Base-by-base conservation (phyloP, 495 filamentous ascomycete genomes). In the Tuber umbilicatum region DNA sequence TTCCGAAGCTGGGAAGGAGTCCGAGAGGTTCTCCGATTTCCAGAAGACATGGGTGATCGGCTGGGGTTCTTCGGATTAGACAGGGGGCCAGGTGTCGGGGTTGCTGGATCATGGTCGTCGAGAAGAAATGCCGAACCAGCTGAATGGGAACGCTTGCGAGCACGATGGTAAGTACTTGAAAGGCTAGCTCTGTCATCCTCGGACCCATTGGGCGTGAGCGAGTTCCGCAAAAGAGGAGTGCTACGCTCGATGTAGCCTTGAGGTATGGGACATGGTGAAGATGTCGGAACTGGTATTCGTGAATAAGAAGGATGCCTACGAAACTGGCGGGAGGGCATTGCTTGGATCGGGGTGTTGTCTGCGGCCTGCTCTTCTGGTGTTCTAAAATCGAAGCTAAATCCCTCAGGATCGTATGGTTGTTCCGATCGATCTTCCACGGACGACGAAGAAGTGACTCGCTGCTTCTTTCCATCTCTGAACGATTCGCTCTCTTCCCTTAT, bases 281-380 rank as follows among this genome's bases (percentile, higher is more conserved):
- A 83, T 76, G 91, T 93, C 17, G 91, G 89, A 60, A 98, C 86
- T 0, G 95, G 95, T 77, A 99, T 97, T 38, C 92, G 88, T 40
- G 94, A 97, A 70, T 76, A 78, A 2, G 80, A 82, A 27, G 83
- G 84, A 76, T 85, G 84, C 40, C 84, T 83, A 55, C 83, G 77
- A n/a, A 83, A 73, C 64, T 84, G 81, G 39, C 79, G 76, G 31
- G 71, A 42, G 45, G 75, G 40, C 77, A 79, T 79, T 42, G 77
- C 74, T 72, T 79, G 39, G 80, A 80, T 43, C 80, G 82, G 73
- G 85, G 85, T 47, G 81, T 83, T 39, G 41, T 94, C 90, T 37
- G 90, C 88, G 17, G 91, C 90, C 76, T 91, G 90, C 78, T 97
- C 94, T 80, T 94, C 91, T 10, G 92, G 91, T 45, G 88, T 88